Evolutionary conservation across 148 eudicot genomes (phyloP).

Genomic region (Limonium bicolor): DNA sequence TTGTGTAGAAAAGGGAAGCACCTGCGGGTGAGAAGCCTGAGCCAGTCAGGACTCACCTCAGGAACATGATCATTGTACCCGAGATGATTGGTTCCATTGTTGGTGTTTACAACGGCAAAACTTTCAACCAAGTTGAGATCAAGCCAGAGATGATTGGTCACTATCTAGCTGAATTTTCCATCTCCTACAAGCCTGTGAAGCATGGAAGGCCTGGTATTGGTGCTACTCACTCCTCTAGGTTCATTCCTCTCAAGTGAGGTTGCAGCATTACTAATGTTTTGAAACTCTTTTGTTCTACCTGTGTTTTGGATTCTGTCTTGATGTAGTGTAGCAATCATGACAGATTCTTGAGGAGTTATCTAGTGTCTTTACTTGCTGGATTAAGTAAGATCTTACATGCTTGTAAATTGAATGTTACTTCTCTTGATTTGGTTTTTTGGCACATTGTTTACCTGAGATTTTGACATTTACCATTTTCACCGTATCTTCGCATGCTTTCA

Average conservation of each 20-base stretch:
- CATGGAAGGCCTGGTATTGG: constrained; percentile 68
- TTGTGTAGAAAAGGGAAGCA: constrained; percentile 39
- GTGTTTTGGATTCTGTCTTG: no score
- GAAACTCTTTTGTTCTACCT: no score
- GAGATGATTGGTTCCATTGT: constrained; percentile 60
- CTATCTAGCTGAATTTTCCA: constrained; percentile 49
- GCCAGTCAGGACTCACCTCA: constrained; percentile 32
- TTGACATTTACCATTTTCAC: no score
- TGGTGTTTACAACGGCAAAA: constrained; percentile 52
- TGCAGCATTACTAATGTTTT: no score
- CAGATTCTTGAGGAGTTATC: no score
- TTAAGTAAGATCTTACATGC: no score
- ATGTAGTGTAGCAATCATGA: no score
- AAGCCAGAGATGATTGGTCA: constrained; percentile 66
- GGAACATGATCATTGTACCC: constrained; percentile 54
- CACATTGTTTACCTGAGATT: no score
- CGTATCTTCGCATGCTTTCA: no score
- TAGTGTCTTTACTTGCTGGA: no score
- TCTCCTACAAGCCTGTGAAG: constrained; percentile 61
- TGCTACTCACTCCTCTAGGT: constrained; percentile 63
- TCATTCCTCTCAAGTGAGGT: constrained; percentile 49
- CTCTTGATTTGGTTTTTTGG: no score
- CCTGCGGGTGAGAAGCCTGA: constrained; percentile 62
- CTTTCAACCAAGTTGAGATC: constrained; percentile 38
- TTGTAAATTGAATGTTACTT: no score